Conservation (phyloP, 257 asterid genomes). For the Ehretia macrophylla region DNA sequence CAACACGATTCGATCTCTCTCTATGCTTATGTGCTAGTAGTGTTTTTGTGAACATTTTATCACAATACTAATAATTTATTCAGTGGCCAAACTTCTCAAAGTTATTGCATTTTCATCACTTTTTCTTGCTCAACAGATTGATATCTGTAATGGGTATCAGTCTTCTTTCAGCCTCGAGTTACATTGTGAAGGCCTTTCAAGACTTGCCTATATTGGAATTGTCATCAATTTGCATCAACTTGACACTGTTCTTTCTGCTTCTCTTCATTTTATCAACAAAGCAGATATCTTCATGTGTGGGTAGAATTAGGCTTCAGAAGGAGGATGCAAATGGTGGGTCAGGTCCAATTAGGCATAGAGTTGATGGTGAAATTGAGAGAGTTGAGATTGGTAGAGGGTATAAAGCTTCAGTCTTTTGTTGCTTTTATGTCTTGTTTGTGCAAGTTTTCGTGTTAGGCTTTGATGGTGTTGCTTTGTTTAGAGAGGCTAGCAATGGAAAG, state of each 20-base stretch:
- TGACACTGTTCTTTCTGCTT: constrained; percentile 59
- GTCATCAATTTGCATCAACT: constrained; percentile 69
- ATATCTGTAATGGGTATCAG: constrained; percentile 74
- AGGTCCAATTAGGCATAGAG: constrained; percentile 25
- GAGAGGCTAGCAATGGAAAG: constrained; percentile 34
- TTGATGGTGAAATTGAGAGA: constrained; percentile 43
- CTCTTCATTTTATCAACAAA: constrained; percentile 60
- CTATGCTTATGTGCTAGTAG: constrained; percentile 18
- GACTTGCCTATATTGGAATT: constrained; percentile 61
- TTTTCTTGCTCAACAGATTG: constrained; percentile 40
- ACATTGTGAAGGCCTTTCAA: constrained; percentile 28
- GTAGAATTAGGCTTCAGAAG: constrained; percentile 50
- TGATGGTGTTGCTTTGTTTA: constrained; percentile 48
- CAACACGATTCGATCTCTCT: constrained; percentile 43
- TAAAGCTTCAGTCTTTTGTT: constrained; percentile 52
- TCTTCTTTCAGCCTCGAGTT: constrained; percentile 29
- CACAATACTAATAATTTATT: constrained; percentile 18
- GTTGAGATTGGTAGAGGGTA: constrained; percentile 49
- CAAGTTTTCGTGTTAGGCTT: constrained; percentile 58
- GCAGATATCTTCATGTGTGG: constrained; percentile 55
- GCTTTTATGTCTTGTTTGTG: constrained; percentile 64
- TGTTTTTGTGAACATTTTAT: not conserved
- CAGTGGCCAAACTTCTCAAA: constrained; percentile 18
- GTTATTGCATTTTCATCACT: constrained; percentile 29
- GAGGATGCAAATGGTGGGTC: constrained; percentile 36